Evolutionary conservation across 345 rosid genomes (phyloP).

Genomic region (Rhizophora apiculata): DNA sequence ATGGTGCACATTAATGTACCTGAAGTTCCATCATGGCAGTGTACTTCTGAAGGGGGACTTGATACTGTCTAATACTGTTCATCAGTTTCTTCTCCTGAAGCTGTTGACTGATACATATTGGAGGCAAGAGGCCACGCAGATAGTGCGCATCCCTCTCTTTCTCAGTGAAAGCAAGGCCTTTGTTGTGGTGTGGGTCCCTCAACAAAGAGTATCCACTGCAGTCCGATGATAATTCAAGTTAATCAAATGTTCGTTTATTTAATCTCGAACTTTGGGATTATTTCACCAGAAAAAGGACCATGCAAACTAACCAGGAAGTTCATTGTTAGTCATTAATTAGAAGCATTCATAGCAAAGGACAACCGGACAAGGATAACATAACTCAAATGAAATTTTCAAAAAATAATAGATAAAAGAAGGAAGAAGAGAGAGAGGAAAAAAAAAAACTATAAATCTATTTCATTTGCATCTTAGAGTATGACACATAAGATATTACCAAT

Average conservation of each 20-base stretch:
- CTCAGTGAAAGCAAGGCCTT: slow-evolving; percentile 26
- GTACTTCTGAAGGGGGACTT: slow-evolving; percentile 24
- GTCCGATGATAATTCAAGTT: background rate
- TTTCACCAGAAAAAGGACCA: background rate
- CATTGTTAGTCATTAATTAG: too few species aligned
- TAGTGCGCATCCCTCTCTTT: slow-evolving; percentile 27
- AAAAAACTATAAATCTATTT: too few species aligned
- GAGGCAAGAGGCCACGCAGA: slow-evolving; percentile 24
- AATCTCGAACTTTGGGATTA: background rate
- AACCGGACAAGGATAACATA: too few species aligned
- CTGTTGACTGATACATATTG: slow-evolving; percentile 12
- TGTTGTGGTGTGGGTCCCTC: slow-evolving; percentile 30
- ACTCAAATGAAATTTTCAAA: too few species aligned
- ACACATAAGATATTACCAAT: too few species aligned
- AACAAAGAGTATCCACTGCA: slow-evolving; percentile 23
- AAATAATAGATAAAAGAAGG: too few species aligned
- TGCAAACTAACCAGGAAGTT: background rate
- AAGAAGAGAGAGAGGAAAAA: too few species aligned
- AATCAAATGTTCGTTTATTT: background rate
- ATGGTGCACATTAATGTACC: background rate
- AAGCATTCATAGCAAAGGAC: too few species aligned
- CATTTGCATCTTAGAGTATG: too few species aligned
- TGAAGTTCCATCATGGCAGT: slow-evolving; percentile 27
- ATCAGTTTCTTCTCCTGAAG: slow-evolving; percentile 27
- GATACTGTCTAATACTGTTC: slow-evolving; percentile 21